Evolutionary conservation across 2,329 filamentous ascomycete species (phyloP), one percentile per base, ranked within the genome.

Genomic region (Incumbomyces lentus): DNA sequence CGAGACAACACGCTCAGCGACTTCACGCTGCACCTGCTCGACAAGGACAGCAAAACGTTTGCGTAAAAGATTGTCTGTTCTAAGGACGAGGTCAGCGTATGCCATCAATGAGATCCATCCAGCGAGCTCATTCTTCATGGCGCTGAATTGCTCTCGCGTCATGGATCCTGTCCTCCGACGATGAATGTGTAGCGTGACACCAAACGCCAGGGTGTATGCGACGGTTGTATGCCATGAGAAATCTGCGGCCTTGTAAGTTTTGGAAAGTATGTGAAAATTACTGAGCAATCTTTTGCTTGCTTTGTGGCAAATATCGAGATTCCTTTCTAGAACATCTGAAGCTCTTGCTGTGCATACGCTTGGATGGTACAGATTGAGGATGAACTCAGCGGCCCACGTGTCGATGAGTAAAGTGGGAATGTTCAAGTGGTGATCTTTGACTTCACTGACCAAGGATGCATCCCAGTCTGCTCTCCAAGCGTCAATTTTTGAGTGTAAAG

Each of bases 391-490:
- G n/a, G 68, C 63, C 59, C 66, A 72, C 30, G 71, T 65, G 38
- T 71, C 63, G 12, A 76, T 60, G 46, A 74, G 74, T 1, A 72
- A 60, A 0, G 69, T 63, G 34, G 70, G 71, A 12, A 73, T 67
- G 19, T 68, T 62, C 2, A 55, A 33, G 36, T 53, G 51, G 4
- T 64, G 60, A 1, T 68, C 59, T 10, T 61, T 59, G 35, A 40
- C 44, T 33, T 46, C 36, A 22, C 33, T 18, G 18, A 19, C 14
- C 6, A 66, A 64, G 22, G 74, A 75, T 11, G 70, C 64, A 0
- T 86, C 85, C 7, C 88, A 68, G 10, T 74, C 70, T 1, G 80
- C 74, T 49, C 78, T 72, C 75, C 81, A 87, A 10, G 71, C 68
- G 17, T 72, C 66, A 13, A 86, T 68, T 52, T 81, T 78, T 7